Percentiles rank a stretch among this genome's conserved stretches.
Conservation (phyloP, 2,329 filamentous ascomycete genomes). For the Thyridium curvatum region DNA sequence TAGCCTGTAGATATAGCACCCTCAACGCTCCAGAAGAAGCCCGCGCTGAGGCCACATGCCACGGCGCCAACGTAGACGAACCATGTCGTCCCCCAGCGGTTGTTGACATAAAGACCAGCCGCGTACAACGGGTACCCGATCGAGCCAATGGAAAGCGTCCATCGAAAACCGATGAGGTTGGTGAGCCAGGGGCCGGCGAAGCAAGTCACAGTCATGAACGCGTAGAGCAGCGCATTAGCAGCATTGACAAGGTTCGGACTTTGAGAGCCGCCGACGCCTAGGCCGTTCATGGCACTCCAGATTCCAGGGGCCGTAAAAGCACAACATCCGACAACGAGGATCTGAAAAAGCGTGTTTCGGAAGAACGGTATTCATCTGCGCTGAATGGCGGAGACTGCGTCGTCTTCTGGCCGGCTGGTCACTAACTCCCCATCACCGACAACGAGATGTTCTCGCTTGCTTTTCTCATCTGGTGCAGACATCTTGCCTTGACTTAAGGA, state of each 20-base stretch:
- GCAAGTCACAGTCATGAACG: slow-evolving; percentile 56
- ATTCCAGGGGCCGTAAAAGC: slow-evolving; percentile 67
- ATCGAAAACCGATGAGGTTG: slow-evolving; percentile 28
- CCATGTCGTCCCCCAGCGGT: slow-evolving; percentile 56
- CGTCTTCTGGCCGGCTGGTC: too few species aligned
- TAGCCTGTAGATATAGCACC: slow-evolving; percentile 60
- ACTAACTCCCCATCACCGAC: too few species aligned
- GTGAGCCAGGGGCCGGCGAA: slow-evolving; percentile 32
- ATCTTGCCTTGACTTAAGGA: too few species aligned
- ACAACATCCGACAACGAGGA: slow-evolving; percentile 40
- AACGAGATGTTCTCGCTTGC: too few species aligned
- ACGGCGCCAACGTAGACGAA: slow-evolving; percentile 57
- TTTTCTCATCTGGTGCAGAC: too few species aligned
- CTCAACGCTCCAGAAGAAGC: slow-evolving; percentile 64
- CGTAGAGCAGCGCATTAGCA: slow-evolving; percentile 66
- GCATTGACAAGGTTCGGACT: slow-evolving; percentile 62
- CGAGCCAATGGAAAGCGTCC: slow-evolving; percentile 33
- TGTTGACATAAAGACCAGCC: slow-evolving; percentile 59
- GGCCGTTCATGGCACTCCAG: slow-evolving; percentile 67
- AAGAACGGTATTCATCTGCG: slow-evolving; percentile 7
- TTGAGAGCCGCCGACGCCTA: slow-evolving; percentile 63
- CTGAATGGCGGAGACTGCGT: too few species aligned
- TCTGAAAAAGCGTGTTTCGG: slow-evolving; percentile 27
- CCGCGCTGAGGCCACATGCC: slow-evolving; percentile 56
- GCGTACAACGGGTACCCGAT: slow-evolving; percentile 59